Evolutionary conservation across 108 stramenopile genomes (phyloP), one percentile per base, ranked within the genome.

Genomic region (Skeletonema tropicum): DNA sequence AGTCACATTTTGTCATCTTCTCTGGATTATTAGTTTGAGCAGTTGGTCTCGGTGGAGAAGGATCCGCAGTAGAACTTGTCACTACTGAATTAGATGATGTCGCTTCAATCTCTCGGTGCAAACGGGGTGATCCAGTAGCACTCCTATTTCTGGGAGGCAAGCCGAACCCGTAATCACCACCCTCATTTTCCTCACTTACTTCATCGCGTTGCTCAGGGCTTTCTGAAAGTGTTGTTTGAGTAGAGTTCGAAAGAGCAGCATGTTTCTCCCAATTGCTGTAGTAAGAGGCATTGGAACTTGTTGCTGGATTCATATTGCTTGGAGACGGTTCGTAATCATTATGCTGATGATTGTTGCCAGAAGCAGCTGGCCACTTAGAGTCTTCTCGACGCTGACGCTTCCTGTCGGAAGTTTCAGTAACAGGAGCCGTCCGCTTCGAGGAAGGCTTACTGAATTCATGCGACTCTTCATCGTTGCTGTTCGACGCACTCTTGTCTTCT

Each of bases 61-160:
- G 73, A 25, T 71, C 12, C 19, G 33, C 70, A 26, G 70, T 55
- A 55, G 52, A 71, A n/a, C 42, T 41, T 35, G 78, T 73, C 11
- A 72, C 78, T 3, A 73, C 71, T 0, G 78, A 79, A 10, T 66
- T 64, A 7, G 78, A 79, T 29, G 70, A 70, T 5, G 78, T 68
- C 3, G 71, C 67, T 29, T 73, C 78, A 39, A 73, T 36, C 31
- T 68, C 71, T 38, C 78, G 42, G 21, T 45, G 65, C 5, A 66
- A 46, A n/a, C 78, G 71, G 29, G 66, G 66, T 36, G 64, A 33
- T 31, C 38, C 60, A 52, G 57, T 55, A 32, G 33, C 17, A 38
- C 32, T 59, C 29, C 70, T 57, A 39, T 26, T 45, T 42, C 19
- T 41, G 12, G 78, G 78, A 23, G 78, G 78, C 25, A 71, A 68